phyloP scores from a whole-genome alignment of 2,329 filamentous ascomycete genomes.

The Alternaria novae-zelandiae region DNA sequence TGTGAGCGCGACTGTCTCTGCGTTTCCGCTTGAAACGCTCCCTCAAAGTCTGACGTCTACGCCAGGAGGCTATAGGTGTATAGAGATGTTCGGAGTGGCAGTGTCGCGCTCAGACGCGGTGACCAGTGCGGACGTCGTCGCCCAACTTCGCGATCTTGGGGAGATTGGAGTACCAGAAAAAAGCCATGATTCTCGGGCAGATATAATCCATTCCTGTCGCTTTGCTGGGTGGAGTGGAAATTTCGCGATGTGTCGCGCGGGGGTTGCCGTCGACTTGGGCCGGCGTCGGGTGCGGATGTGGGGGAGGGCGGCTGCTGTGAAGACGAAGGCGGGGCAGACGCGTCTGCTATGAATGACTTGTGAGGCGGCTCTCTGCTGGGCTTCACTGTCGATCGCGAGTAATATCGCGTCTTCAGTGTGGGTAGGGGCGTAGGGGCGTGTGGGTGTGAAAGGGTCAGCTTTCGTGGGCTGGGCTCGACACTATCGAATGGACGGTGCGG shows the following conservation, averaged over 20 bases:
- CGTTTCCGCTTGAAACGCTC: neutral
- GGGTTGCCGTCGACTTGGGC: slow-evolving; percentile 8
- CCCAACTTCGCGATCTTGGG: slow-evolving; percentile 32
- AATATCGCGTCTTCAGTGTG: slow-evolving; percentile 14
- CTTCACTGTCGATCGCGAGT: slow-evolving; percentile 10
- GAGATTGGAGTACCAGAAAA: slow-evolving; percentile 30
- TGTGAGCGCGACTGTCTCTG: neutral
- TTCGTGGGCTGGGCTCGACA: slow-evolving; percentile 4
- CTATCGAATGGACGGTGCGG: slow-evolving; percentile 3
- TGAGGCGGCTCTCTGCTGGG: slow-evolving; percentile 8
- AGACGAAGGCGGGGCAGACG: slow-evolving; percentile 17
- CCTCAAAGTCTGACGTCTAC: neutral
- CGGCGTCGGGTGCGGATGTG: slow-evolving; percentile 21
- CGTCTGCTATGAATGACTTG: slow-evolving; percentile 19
- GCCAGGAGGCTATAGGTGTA: neutral
- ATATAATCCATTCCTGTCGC: slow-evolving; percentile 28
- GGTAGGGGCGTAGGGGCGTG: slow-evolving; percentile 10
- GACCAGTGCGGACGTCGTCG: slow-evolving; percentile 26
- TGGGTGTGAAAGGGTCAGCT: slow-evolving; percentile 8
- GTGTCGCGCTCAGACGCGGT: slow-evolving; percentile 28
- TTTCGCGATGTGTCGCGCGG: slow-evolving; percentile 6
- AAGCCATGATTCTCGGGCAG: slow-evolving; percentile 32
- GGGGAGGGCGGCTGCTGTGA: slow-evolving; percentile 15
- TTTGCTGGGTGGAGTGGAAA: slow-evolving; percentile 4
- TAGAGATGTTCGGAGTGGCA: slow-evolving; percentile 4